Conservation (phyloP, 208 protist genomes). For the Sergeia podlipaevii region DNA sequence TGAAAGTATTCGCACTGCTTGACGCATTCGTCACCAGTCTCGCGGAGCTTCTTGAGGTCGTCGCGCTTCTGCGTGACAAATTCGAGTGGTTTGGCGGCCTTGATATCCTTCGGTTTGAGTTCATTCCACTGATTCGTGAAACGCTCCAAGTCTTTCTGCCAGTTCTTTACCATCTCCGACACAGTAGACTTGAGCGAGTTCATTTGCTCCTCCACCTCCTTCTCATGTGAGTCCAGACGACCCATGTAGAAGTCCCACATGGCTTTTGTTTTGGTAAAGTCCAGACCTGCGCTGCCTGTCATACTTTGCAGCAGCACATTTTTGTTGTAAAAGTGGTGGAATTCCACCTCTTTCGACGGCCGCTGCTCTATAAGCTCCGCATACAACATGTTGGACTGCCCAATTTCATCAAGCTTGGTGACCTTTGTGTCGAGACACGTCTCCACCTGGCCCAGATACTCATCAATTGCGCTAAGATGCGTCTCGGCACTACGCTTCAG, state of each 20-base stretch:
- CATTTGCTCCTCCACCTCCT: constrained; percentile 91
- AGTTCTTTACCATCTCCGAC: constrained; percentile 62
- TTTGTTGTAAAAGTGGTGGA: constrained; percentile 92
- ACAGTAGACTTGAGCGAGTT: constrained; percentile 64
- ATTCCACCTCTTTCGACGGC: constrained; percentile 77
- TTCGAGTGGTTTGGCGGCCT: constrained; percentile 58
- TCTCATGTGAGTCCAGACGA: constrained; percentile 90
- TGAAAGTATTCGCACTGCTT: constrained; percentile 93
- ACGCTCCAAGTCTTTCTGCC: constrained; percentile 81
- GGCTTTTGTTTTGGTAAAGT: constrained; percentile 69
- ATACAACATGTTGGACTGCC: constrained; percentile 81
- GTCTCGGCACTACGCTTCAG: constrained; percentile 80
- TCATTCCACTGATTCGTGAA: constrained; percentile 93
- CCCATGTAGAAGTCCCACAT: constrained; percentile 80
- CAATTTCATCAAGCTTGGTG: constrained; percentile 94
- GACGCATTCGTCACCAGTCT: constrained; percentile 59
- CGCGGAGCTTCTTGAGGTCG: constrained; percentile 76
- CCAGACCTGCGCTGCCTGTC: constrained; percentile 61
- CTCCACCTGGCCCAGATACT: constrained; percentile 73
- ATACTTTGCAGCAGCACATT: constrained; percentile 90
- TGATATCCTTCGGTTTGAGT: constrained; percentile 91
- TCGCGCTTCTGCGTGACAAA: constrained; percentile 79
- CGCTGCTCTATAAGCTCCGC: constrained; percentile 82
- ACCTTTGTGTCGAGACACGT: constrained; percentile 76
- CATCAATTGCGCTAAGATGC: constrained; percentile 81